Evolutionary conservation across 2,329 filamentous ascomycete species (phyloP).

Genomic region (Cadophora gregata): DNA sequence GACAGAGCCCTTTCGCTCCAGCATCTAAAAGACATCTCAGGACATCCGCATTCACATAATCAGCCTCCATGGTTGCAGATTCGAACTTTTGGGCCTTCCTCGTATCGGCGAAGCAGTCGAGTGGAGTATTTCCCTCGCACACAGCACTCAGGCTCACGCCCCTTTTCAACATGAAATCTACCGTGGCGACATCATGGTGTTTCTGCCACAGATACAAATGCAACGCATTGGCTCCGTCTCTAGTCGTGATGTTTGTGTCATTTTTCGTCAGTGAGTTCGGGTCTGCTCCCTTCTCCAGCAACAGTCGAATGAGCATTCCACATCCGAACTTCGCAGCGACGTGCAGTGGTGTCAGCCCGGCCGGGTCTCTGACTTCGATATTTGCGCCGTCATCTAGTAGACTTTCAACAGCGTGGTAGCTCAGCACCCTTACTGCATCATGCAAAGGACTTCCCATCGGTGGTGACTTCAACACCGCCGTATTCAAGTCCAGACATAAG

Average conservation of each 20-base stretch:
- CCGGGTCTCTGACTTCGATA: neutral
- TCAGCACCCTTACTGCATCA: neutral
- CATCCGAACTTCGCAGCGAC: neutral
- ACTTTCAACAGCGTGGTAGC: neutral
- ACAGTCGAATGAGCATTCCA: neutral
- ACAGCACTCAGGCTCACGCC: neutral
- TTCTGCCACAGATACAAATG: neutral
- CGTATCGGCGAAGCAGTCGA: neutral
- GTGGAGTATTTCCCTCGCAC: neutral
- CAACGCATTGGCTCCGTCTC: neutral
- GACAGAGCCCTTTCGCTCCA: neutral
- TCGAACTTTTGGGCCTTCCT: neutral
- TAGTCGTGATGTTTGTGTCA: neutral
- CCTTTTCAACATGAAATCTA: neutral
- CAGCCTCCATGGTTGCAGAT: neutral
- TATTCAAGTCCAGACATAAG: neutral
- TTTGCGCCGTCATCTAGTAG: neutral
- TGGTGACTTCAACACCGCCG: neutral
- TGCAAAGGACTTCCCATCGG: neutral
- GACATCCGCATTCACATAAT: neutral
- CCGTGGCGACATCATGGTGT: neutral
- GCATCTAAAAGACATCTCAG: neutral
- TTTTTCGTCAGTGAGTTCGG: neutral
- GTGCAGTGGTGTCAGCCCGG: neutral
- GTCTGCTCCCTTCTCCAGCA: neutral